Evolutionary conservation across 345 rosid genomes (phyloP).

Genomic region (Theobroma cacao): DNA sequence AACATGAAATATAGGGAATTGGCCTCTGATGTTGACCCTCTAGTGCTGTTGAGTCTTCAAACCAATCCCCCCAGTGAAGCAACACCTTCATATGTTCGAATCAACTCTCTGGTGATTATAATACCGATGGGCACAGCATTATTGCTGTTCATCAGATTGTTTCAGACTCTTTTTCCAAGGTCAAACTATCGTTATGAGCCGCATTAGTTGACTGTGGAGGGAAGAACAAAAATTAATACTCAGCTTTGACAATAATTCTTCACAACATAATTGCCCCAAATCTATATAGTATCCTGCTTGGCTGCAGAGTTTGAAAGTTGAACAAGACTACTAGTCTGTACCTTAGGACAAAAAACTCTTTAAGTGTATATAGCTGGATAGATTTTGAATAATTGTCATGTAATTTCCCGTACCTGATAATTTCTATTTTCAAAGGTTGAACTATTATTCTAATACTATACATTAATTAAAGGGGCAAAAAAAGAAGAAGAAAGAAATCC

Average conservation of each 20-base stretch:
- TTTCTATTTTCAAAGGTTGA: background rate
- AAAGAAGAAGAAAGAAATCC: constrained; percentile 8
- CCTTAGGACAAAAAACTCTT: background rate
- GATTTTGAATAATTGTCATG: background rate
- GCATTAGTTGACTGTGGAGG: constrained; percentile 56
- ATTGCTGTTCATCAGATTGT: constrained; percentile 28
- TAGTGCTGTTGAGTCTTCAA: background rate
- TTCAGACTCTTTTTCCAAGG: constrained; percentile 9
- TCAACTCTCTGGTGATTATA: background rate
- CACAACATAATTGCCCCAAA: background rate
- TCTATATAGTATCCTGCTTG: background rate
- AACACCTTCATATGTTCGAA: background rate
- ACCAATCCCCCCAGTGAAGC: background rate
- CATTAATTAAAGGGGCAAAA: background rate
- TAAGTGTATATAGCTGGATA: background rate
- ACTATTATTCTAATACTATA: background rate
- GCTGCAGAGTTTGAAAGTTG: background rate
- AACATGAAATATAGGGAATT: background rate
- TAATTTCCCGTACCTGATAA: background rate
- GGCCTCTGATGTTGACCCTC: constrained; percentile 6
- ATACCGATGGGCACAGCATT: constrained; percentile 7
- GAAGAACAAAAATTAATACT: constrained; percentile 14
- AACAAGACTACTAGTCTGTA: too few species aligned
- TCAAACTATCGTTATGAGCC: constrained; percentile 50
- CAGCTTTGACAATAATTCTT: background rate